A percentile compares a stretch with the other conserved stretches of the same genome.
Conservation (phyloP, 805 yeast species). For the Starmera pachycereana region DNA sequence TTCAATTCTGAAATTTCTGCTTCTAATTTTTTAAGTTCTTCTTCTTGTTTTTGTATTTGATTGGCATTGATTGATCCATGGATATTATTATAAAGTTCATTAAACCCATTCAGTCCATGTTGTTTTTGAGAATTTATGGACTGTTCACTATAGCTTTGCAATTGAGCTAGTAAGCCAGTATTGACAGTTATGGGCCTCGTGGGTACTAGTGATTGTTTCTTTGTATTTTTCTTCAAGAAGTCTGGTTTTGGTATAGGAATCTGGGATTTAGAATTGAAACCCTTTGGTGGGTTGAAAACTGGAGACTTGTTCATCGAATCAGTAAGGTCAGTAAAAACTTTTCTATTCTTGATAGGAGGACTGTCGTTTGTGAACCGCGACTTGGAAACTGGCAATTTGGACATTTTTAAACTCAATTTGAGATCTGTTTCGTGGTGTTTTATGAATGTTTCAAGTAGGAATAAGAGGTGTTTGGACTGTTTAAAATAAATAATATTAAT, state of each 20-base stretch:
- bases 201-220: neutral
- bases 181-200: neutral
- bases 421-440: too few species aligned
- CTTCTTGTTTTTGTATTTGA: neutral
- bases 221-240: neutral
- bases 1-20: constrained; percentile 1
- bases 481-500: too few species aligned
- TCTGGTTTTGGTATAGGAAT: neutral
- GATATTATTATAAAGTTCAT: constrained; percentile 1
- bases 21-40: neutral
- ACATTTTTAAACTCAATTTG: constrained; percentile 1
- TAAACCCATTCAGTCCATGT: constrained; percentile 7
- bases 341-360: constrained; percentile 16
- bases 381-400: constrained; percentile 7
- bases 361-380: constrained; percentile 5
- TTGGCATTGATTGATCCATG: neutral
- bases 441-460: too few species aligned
- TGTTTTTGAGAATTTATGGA: neutral
- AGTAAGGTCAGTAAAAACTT: constrained; percentile 11
- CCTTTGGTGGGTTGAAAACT: neutral
- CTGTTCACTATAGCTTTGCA: neutral
- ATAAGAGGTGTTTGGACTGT: too few species aligned
- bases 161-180: neutral
- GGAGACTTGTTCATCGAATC: constrained; percentile 13
- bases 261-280: neutral